Evolutionary conservation across 2,329 filamentous ascomycete species (phyloP).

Genomic region (Chrysoporthe austroafricana): DNA sequence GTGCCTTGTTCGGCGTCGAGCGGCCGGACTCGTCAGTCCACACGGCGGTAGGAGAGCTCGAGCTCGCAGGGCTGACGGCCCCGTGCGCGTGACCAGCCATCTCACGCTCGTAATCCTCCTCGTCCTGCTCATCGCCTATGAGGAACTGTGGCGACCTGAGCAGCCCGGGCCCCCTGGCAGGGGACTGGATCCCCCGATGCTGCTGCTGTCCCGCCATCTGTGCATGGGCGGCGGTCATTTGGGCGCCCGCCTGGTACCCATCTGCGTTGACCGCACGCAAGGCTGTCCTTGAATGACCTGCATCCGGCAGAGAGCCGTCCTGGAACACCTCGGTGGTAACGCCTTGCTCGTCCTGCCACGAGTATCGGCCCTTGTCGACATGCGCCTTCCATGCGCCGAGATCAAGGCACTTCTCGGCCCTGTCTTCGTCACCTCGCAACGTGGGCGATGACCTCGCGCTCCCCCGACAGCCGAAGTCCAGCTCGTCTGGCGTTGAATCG

Average conservation of each 20-base stretch:
- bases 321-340: conserved; percentile 15
- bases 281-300: neutral
- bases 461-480: neutral
- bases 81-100: neutral
- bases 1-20: neutral
- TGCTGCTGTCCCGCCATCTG: conserved; percentile 1
- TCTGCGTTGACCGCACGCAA: neutral
- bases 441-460: neutral
- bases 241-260: neutral
- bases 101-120: conserved; percentile 11
- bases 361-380: conserved; percentile 7
- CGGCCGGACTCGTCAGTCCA: neutral
- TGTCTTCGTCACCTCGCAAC: neutral
- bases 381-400: neutral
- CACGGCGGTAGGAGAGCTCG: conserved; percentile 1
- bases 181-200: neutral
- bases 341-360: conserved; percentile 22
- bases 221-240: neutral
- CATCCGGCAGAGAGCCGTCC: conserved; percentile 17
- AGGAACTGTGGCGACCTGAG: conserved; percentile 17
- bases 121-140: conserved; percentile 22
- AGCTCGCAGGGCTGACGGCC: neutral
- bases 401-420: neutral
- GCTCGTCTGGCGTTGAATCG: neutral
- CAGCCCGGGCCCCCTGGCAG: neutral